phyloP scores from a whole-genome alignment of 305 asterid species.

The Fraxinus paxiana region DNA sequence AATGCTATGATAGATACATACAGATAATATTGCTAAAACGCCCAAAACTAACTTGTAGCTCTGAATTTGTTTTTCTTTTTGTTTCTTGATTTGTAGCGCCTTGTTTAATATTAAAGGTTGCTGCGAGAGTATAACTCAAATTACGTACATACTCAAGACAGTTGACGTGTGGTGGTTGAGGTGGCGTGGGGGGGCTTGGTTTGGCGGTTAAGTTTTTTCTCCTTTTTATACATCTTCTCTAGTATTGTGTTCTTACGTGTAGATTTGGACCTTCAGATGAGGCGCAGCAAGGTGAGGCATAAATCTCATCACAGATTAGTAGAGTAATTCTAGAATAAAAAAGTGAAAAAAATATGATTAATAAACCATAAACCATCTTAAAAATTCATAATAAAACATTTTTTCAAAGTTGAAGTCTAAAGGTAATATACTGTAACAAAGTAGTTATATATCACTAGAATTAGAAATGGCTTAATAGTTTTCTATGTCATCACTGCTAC shows the following conservation, averaged over 20 bases:
- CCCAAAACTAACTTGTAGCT: not conserved
- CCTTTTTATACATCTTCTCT: not conserved
- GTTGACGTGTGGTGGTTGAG: not conserved
- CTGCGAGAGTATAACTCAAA: not conserved
- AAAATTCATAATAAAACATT: not conserved
- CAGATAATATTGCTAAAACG: not conserved
- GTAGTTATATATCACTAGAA: not conserved
- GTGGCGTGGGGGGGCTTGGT: not conserved
- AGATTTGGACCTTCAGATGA: not conserved
- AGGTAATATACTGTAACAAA: not conserved
- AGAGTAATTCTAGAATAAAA: not conserved
- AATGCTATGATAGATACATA: not conserved
- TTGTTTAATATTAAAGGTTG: not conserved
- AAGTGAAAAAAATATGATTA: not conserved
- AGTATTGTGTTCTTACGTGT: not conserved
- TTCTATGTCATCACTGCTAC: not conserved
- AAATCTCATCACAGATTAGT: not conserved
- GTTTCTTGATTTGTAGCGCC: not conserved
- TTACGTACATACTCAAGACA: not conserved
- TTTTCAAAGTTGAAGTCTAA: not conserved
- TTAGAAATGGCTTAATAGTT: not conserved
- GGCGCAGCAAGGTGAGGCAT: not conserved
- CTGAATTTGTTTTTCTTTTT: not conserved
- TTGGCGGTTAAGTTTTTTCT: not conserved
- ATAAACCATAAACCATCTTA: not conserved